Evolutionary conservation across 73 alveolate species (phyloP).

Genomic region (Breviolum minutum): DNA sequence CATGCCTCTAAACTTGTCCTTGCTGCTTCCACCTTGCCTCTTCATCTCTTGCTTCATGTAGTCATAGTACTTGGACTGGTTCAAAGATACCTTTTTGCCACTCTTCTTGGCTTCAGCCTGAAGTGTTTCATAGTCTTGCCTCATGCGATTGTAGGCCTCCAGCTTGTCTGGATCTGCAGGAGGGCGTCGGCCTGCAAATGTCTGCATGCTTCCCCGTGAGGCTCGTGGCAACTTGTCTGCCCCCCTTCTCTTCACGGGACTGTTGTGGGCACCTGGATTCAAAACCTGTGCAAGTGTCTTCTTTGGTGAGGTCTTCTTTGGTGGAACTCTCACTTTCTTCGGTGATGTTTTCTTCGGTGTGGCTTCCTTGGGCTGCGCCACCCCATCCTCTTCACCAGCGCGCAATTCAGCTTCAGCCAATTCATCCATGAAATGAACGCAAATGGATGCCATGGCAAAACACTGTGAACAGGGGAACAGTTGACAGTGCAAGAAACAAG

Average conservation of each 20-base stretch:
- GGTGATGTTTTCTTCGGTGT: background rate
- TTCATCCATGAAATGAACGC: background rate
- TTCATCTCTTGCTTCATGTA: background rate
- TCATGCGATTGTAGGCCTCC: background rate
- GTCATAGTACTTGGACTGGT: background rate
- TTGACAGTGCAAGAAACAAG: background rate
- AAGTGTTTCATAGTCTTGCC: background rate
- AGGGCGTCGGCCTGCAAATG: slow-evolving; percentile 37
- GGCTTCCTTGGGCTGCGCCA: background rate
- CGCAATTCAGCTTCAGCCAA: background rate
- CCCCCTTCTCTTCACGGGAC: background rate
- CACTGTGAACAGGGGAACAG: background rate
- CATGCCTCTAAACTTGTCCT: background rate
- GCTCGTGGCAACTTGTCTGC: background rate
- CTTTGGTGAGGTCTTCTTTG: background rate
- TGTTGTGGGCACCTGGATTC: background rate
- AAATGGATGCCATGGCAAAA: background rate
- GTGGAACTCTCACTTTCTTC: background rate
- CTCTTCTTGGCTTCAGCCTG: background rate
- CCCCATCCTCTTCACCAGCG: background rate
- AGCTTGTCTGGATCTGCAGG: background rate
- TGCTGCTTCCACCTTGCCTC: background rate
- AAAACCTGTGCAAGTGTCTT: background rate
- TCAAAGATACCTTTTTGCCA: background rate
- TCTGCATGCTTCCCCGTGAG: background rate